Evolutionary conservation across 805 yeast species (phyloP).

Genomic region (Blastobotrys americana): DNA sequence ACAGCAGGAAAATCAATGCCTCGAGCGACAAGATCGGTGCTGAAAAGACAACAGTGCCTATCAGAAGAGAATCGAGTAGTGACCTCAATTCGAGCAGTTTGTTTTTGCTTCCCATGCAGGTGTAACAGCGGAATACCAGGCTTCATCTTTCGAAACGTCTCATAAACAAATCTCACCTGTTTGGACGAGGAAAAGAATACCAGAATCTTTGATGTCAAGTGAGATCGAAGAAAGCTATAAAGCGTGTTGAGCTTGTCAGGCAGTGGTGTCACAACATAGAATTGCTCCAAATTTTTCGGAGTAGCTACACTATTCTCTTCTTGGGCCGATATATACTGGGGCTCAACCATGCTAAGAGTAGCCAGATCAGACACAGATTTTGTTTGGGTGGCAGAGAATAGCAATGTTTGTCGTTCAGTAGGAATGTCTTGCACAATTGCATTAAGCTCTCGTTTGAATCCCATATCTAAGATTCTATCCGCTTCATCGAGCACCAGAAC

Average conservation of each 20-base stretch:
- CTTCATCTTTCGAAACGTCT: conserved; percentile 75
- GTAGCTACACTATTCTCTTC: conserved; percentile 41
- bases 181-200: conserved; percentile 84
- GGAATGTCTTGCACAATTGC: conserved; percentile 73
- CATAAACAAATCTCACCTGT: conserved; percentile 86
- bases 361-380: conserved; percentile 79
- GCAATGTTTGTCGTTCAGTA: conserved; percentile 69
- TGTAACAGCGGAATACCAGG: conserved; percentile 88
- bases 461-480: conserved; percentile 89
- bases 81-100: conserved; percentile 79
- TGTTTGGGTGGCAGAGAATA: conserved; percentile 86
- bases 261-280: conserved; percentile 61
- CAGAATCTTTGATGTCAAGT: conserved; percentile 67
- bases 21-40: conserved; percentile 88
- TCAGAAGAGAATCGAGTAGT: conserved; percentile 70
- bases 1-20: conserved; percentile 90
- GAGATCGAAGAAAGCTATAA: conserved; percentile 81
- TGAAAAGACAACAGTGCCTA: conserved; percentile 72
- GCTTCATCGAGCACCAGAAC: conserved; percentile 84
- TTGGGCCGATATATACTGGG: conserved; percentile 50
- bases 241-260: conserved; percentile 78
- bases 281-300: conserved; percentile 81
- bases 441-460: conserved; percentile 76
- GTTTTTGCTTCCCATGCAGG: conserved; percentile 84
- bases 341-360: conserved; percentile 60